phyloP scores from a whole-genome alignment of 805 yeast species.

The Blastobotrys peoriensis region DNA sequence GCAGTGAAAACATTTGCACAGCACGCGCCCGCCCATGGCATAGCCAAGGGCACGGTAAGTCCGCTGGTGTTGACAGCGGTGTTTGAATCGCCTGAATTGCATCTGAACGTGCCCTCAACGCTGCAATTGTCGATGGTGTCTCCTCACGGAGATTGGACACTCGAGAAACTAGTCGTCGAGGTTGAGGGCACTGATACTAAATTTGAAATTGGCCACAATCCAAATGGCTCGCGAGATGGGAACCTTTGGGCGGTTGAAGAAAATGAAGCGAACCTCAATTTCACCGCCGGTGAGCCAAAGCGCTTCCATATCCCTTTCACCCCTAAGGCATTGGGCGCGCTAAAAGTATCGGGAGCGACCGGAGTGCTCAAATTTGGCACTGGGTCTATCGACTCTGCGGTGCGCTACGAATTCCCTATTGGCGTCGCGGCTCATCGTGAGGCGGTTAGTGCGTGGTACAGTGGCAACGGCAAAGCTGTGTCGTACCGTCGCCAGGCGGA shows the following conservation, averaged over 20 bases:
- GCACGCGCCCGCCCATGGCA: neutral
- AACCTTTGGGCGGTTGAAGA: neutral
- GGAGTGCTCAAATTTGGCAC: neutral
- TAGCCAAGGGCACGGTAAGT: neutral
- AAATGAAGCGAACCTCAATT: conserved; percentile 17
- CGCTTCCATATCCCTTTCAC: conserved; percentile 18
- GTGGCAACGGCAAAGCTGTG: neutral
- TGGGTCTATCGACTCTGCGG: neutral
- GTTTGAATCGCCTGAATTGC: conserved; percentile 16
- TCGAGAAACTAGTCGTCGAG: neutral
- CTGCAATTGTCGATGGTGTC: conserved; percentile 18
- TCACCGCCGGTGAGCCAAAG: conserved; percentile 15
- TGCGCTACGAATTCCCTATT: neutral
- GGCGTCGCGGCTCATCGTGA: neutral
- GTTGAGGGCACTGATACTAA: neutral
- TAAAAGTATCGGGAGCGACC: conserved; percentile 10
- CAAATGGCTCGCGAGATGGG: neutral
- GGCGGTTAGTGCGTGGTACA: neutral
- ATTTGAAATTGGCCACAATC: conserved; percentile 1
- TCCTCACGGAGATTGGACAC: conserved; percentile 4
- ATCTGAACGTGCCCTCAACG: conserved; percentile 14
- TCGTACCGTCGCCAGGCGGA: conserved; percentile 11
- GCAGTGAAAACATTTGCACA: neutral
- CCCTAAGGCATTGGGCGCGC: conserved; percentile 25
- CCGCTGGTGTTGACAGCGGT: conserved; percentile 16